phyloP scores from a whole-genome alignment of 2,329 filamentous ascomycete species.

The Cytospora mali region DNA sequence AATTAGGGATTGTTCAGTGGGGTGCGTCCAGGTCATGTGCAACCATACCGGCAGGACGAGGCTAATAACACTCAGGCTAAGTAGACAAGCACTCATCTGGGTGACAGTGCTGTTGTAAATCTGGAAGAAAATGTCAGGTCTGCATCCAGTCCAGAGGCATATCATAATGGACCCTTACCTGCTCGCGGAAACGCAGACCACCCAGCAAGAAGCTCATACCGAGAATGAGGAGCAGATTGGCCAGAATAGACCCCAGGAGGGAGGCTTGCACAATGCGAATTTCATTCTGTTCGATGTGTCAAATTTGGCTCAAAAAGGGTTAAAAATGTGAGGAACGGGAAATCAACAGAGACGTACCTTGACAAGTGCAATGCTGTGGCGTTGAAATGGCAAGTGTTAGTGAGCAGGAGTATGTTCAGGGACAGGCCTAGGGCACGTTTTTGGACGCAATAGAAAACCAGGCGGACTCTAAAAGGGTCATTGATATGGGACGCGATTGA shows the following conservation, averaged over 20 bases:
- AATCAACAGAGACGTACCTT: conserved; percentile 53
- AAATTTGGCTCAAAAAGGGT: conserved; percentile 31
- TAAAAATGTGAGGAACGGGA: not conserved
- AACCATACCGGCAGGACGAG: conserved; percentile 73
- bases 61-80: conserved; percentile 89
- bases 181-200: conserved; percentile 83
- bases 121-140: conserved; percentile 40
- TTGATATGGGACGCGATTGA: conserved; percentile 49
- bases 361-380: conserved; percentile 69
- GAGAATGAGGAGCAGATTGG: conserved; percentile 84
- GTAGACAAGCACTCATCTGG: conserved; percentile 91
- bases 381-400: conserved; percentile 39
- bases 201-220: conserved; percentile 91
- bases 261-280: conserved; percentile 93
- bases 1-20: not conserved
- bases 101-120: conserved; percentile 95
- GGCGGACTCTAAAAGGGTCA: conserved; percentile 26
- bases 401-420: conserved; percentile 32
- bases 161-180: conserved; percentile 51
- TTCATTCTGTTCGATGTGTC: conserved; percentile 57
- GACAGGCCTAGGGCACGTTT: conserved; percentile 28
- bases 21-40: conserved; percentile 22
- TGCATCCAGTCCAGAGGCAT: not conserved
- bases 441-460: conserved; percentile 10
- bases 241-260: conserved; percentile 83